phyloP scores from a whole-genome alignment of 345 rosid genomes.

The Eucalyptus curtisii region DNA sequence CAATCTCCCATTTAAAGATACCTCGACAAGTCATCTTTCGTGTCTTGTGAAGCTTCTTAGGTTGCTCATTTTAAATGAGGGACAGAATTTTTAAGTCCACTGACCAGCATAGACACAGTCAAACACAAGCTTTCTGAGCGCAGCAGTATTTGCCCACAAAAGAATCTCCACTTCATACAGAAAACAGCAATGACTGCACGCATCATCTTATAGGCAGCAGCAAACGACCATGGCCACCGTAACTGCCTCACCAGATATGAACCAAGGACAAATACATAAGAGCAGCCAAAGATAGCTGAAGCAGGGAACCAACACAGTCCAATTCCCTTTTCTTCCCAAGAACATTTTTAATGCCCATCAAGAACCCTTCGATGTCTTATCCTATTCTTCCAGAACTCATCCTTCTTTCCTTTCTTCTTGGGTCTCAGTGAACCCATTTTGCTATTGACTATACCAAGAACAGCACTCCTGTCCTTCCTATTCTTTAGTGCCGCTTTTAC shows the following conservation, averaged over 20 bases:
- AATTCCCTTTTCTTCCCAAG: background rate
- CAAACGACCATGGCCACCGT: background rate
- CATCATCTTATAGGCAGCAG: background rate
- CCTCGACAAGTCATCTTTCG: background rate
- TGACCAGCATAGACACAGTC: background rate
- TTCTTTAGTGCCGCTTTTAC: slow-evolving; percentile 63
- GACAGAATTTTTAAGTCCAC: background rate
- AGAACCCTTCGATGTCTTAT: slow-evolving; percentile 8
- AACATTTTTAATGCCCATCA: background rate
- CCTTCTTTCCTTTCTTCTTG: slow-evolving; percentile 65
- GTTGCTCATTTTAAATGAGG: background rate
- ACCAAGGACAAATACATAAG: background rate
- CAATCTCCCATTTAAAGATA: background rate
- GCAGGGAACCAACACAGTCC: background rate
- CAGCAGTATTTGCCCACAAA: background rate
- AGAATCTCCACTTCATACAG: background rate
- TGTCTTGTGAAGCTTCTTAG: background rate
- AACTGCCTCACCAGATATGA: background rate
- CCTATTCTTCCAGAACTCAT: slow-evolving; percentile 85
- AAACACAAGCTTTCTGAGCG: background rate
- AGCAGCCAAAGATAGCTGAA: background rate
- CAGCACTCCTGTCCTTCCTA: slow-evolving; percentile 60
- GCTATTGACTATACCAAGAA: slow-evolving; percentile 75
- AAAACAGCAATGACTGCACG: background rate
- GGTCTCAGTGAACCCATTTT: slow-evolving; percentile 48